Conservation (phyloP, 176 grass and related monocot species). For the Saccharum spontaneum region DNA sequence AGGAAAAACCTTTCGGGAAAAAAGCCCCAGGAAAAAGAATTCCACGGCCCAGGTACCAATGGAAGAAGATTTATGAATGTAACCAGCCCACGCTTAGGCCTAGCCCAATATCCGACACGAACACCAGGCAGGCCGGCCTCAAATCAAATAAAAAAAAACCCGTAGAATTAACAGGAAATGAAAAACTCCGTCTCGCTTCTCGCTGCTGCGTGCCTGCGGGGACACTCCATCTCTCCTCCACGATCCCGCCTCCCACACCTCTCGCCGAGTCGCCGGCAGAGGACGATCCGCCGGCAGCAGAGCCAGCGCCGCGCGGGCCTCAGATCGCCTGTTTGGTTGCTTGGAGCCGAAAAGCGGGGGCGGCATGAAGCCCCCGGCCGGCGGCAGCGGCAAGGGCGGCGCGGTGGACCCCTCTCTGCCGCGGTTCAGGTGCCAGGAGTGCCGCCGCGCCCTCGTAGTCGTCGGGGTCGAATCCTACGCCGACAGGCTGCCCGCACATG, state of each 20-base stretch:
- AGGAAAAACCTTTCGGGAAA: neutral
- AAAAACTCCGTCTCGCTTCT: neutral
- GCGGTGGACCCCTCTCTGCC: constrained; percentile 67
- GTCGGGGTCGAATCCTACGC: constrained; percentile 81
- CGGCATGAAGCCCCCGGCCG: constrained; percentile 48
- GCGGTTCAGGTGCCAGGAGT: constrained; percentile 86
- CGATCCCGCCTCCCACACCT: neutral
- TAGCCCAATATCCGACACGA: neutral
- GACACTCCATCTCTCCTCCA: neutral
- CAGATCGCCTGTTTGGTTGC: neutral
- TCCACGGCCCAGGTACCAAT: neutral
- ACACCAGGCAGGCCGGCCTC: neutral
- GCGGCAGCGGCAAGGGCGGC: constrained; percentile 48
- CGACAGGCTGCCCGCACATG: constrained; percentile 60
- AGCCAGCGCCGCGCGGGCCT: neutral
- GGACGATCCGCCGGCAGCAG: neutral
- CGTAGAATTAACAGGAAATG: too few species aligned
- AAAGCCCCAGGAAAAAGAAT: neutral
- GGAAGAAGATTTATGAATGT: neutral
- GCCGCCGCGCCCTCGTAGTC: constrained; percentile 75
- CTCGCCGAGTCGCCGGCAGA: too few species aligned
- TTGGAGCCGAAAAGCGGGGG: neutral
- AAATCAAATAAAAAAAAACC: neutral
- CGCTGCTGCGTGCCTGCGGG: constrained; percentile 15
- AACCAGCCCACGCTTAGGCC: neutral